phyloP scores from a whole-genome alignment of 2,329 filamentous ascomycete genomes.

The Akanthomyces dipterigenus region DNA sequence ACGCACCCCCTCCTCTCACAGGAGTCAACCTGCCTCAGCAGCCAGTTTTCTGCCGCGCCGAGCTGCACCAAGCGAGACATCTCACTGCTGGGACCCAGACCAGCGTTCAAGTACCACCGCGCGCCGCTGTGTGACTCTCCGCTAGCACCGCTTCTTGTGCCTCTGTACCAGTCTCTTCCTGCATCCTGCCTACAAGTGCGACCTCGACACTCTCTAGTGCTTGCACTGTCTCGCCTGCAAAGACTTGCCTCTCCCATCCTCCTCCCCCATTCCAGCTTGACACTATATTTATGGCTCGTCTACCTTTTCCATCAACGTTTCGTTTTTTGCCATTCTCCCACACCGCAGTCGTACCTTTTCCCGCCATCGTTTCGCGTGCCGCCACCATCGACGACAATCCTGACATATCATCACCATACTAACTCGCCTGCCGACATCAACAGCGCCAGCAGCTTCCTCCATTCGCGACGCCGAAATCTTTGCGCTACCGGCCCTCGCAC shows the following conservation, averaged over 20 bases:
- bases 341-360: not conserved
- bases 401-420: not conserved
- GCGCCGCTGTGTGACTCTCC: conserved; percentile 1
- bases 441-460: not conserved
- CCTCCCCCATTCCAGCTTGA: conserved; percentile 6
- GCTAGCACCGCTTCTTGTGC: not conserved
- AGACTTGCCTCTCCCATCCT: conserved; percentile 5
- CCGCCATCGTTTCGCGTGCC: not conserved
- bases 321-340: not conserved
- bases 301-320: not conserved
- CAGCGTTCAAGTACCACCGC: conserved; percentile 4
- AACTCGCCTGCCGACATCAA: not conserved
- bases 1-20: not conserved
- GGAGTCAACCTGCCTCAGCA: not conserved
- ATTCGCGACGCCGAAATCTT: not conserved
- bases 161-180: conserved; percentile 2
- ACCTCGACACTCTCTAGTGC: conserved; percentile 1
- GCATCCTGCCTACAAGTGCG: not conserved
- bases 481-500: too few species aligned
- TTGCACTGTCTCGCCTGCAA: conserved; percentile 5
- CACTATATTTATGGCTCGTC: not conserved
- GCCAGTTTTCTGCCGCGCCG: conserved; percentile 1
- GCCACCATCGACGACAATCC: not conserved
- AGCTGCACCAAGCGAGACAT: conserved; percentile 9
- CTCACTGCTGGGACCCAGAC: conserved; percentile 1